These are phyloP conservation scores for Aureobasidium sp. DNA, from an alignment of 2,329 filamentous ascomycete genomes.

Conservation along the genomic window DNA sequence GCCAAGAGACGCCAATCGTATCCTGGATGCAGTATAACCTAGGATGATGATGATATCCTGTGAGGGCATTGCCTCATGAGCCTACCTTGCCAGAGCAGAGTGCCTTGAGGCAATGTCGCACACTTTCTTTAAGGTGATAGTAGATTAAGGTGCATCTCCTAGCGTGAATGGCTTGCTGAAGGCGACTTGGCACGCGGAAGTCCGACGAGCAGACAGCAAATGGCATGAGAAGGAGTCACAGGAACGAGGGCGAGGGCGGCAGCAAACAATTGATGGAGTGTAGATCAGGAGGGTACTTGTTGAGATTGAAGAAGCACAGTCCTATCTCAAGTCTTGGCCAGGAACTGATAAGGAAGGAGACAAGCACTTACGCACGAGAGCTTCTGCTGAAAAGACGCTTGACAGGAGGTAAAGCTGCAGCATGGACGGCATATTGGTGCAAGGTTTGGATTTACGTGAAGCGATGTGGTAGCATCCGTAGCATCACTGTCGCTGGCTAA, in stretches of 20 bases:
- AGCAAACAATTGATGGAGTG: slow-evolving; percentile 9
- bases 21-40: neutral
- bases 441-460: neutral
- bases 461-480: neutral
- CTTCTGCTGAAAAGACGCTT: neutral
- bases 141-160: slow-evolving; percentile 12
- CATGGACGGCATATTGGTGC: neutral
- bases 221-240: neutral
- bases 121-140: neutral
- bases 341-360: slow-evolving; percentile 13
- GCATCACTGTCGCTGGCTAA: neutral
- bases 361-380: slow-evolving; percentile 13
- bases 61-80: slow-evolving; percentile 1
- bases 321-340: slow-evolving; percentile 11
- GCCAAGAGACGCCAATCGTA: slow-evolving; percentile 13
- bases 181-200: slow-evolving; percentile 10
- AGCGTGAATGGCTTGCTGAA: neutral
- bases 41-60: neutral
- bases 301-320: slow-evolving; percentile 11
- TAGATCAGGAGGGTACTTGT: slow-evolving; percentile 12
- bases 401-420: neutral
- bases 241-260: neutral
- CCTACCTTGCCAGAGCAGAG: neutral
- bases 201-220: neutral
- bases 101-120: neutral